Conservation (phyloP, 169 alveolate species). For the Babesia ovata region DNA sequence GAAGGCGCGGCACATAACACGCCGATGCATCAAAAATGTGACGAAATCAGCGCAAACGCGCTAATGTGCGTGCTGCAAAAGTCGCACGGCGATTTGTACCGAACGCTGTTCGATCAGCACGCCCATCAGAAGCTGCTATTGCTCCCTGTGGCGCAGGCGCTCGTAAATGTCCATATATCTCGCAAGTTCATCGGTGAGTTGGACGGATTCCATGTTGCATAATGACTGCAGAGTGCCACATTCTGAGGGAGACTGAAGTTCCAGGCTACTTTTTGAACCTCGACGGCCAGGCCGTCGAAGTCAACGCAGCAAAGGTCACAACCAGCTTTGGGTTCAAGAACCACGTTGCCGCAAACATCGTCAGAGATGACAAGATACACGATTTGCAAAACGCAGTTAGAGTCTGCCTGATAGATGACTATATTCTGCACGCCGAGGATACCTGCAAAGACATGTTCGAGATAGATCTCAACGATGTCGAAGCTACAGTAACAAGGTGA, state of each 20-base stretch:
- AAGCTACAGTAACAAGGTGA: constrained; percentile 7
- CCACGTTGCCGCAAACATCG: constrained; percentile 38
- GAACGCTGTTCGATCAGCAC: constrained; percentile 41
- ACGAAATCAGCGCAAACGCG: constrained; percentile 54
- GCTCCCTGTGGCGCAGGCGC: constrained; percentile 56
- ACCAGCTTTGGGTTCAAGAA: constrained; percentile 68
- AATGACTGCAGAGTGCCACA: constrained; percentile 48
- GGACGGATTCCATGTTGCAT: no score
- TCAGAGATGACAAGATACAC: constrained; percentile 31
- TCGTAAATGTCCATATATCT: constrained; percentile 43
- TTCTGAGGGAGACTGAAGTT: constrained; percentile 48
- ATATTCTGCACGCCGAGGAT: constrained; percentile 26
- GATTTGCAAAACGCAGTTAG: constrained; percentile 8
- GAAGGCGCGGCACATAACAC: background rate
- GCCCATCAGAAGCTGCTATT: constrained; percentile 26
- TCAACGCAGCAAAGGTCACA: constrained; percentile 30
- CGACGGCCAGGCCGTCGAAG: constrained; percentile 55
- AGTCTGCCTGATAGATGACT: constrained; percentile 30
- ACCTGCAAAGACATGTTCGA: constrained; percentile 28
- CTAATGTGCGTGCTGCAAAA: constrained; percentile 59
- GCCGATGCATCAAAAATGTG: constrained; percentile 18
- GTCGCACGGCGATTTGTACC: constrained; percentile 24
- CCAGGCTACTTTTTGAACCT: constrained; percentile 40
- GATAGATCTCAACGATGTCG: constrained; percentile 18
- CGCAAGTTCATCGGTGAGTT: constrained; percentile 42